Evolutionary conservation across 352 stramenopile species (phyloP), one percentile per base, ranked within the genome.

Genomic region (Phytophthora palmivora): DNA sequence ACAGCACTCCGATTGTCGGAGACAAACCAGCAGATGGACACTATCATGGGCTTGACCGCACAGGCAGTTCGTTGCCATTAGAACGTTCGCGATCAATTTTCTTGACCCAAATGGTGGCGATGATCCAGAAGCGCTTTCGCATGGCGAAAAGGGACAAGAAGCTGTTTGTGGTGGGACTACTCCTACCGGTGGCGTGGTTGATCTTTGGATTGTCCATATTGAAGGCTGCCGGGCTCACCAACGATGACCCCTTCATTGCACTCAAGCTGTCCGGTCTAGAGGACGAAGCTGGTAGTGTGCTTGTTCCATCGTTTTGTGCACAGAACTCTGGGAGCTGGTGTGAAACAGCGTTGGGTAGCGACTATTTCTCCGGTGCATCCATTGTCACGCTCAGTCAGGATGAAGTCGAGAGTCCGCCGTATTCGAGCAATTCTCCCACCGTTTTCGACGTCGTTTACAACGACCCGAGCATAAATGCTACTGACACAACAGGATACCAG

Each of bases 371-470:
- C 7, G 64, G 57, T 26, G 69, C 59, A 7, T 51, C 55, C 8
- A 50, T 68, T 5, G 45, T 61, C 26, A 44, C 19, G 7, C 39
- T 67, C 19, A 60, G 36, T 19, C 18, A 50, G 15, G 30, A 57
- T 16, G 48, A 57, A 7, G 61, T 72, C 14, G 64, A 36, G 8
- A 58, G 51, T 18, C 51, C 53, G 7, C 55, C 62, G 18, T 70
- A 66, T 18, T 46, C 48, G 9, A 66, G 46, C n/a, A 38, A 71
- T 38, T 79, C 64, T 10, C 75, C 78, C 15, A 84, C 64, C 5
- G 75, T 84, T 6, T 85, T 88, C 45, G 51, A 57, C n/a, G 47
- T 82, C 0, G 34, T 39, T 1, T 88, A 87, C 57, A 22, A 51
- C 0, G 16, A 50, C 8, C 48, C 46, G n/a, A 46, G 57, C 9